Percentiles rank a stretch among this genome's conserved stretches.
Evolutionary conservation across 1,284 basidiomycete genomes (phyloP).

Genomic region (Tylopilus sp.): DNA sequence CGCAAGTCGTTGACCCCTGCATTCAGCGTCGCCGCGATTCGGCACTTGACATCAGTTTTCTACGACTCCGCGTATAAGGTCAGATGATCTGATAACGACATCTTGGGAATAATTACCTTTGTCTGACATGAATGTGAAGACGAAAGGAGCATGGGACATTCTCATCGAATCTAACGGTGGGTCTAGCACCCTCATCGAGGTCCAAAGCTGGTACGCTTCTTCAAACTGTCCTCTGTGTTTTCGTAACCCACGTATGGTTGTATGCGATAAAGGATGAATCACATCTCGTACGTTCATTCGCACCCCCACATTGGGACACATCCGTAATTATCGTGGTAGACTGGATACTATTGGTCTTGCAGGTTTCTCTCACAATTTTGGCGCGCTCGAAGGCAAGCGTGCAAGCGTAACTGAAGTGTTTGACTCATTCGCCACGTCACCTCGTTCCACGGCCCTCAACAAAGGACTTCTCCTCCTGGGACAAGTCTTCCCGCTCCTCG

Average conservation of each 20-base stretch:
- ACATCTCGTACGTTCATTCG: constrained; percentile 38
- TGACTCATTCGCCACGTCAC: neutral
- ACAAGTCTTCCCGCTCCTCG: neutral
- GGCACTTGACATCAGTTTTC: constrained; percentile 8
- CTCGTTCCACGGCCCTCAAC: neutral
- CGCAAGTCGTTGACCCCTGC: constrained; percentile 24
- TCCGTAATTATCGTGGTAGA: constrained; percentile 32
- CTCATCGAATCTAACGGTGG: constrained; percentile 37
- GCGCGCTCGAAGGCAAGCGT: constrained; percentile 37
- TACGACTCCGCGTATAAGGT: constrained; percentile 46
- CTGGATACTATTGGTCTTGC: constrained; percentile 38
- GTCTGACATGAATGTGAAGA: constrained; percentile 14
- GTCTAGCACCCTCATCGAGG: constrained; percentile 42
- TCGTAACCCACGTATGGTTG: neutral
- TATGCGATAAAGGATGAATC: constrained; percentile 40
- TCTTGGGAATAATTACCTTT: neutral
- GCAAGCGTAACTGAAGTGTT: constrained; percentile 9
- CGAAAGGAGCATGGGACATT: constrained; percentile 49
- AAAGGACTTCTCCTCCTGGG: constrained; percentile 12
- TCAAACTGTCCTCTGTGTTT: neutral
- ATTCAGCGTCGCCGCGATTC: constrained; percentile 7
- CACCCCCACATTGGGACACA: neutral
- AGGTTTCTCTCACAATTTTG: constrained; percentile 43
- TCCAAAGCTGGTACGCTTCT: constrained; percentile 35
- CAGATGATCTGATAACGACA: neutral